Conservation (phyloP, 306 rosid genomes). For the Glycine soja region DNA sequence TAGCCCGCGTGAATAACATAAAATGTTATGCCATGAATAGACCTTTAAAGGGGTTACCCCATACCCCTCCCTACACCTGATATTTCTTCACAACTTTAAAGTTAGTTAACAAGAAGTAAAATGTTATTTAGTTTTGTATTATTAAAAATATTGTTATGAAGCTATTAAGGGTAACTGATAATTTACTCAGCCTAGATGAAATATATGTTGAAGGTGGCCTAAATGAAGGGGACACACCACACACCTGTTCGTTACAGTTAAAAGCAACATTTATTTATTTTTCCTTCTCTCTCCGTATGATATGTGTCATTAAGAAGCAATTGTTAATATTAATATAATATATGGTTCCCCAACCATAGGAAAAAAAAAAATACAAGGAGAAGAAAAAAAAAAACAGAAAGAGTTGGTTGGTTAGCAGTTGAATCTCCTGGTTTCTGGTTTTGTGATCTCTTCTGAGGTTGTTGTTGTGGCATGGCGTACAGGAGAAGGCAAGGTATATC, state of each 20-base stretch:
- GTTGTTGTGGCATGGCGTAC: slow-evolving; percentile 70
- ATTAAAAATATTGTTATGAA: neutral
- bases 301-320: slow-evolving; percentile 34
- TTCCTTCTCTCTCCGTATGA: neutral
- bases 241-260: slow-evolving; percentile 9
- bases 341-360: slow-evolving; percentile 9
- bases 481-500: slow-evolving; percentile 84
- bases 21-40: neutral
- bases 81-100: slow-evolving; percentile 7
- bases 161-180: slow-evolving; percentile 11
- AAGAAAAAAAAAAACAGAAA: slow-evolving; percentile 32
- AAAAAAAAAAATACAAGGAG: neutral
- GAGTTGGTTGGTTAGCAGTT: slow-evolving; percentile 53
- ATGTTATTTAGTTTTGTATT: neutral
- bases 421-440: slow-evolving; percentile 22
- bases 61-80: neutral
- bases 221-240: neutral
- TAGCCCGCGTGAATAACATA: neutral
- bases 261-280: neutral
- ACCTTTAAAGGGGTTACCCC: no score
- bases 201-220: neutral
- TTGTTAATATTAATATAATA: neutral
- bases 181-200: neutral
- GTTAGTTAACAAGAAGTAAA: neutral
- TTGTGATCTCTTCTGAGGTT: slow-evolving; percentile 28